Base-by-base conservation (phyloP, 2,329 filamentous ascomycete genomes). In the Magnaporthiopsis rhizophila region DNA sequence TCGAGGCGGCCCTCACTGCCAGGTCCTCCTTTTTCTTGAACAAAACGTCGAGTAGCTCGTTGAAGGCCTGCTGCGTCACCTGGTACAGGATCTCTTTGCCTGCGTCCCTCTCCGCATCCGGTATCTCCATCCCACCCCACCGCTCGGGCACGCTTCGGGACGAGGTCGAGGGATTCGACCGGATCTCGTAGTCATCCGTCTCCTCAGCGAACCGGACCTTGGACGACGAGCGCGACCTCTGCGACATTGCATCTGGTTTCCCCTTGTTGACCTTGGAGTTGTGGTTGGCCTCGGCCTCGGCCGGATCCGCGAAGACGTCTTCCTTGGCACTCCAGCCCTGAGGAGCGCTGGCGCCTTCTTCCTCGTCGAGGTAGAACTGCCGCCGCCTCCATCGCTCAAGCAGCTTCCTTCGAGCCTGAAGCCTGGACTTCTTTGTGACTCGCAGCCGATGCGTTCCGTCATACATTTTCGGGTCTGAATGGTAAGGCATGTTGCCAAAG, bases 81-180 rank as follows among this genome's bases (percentile, higher is more conserved):
- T 97, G 91, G 71, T 96, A 97, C 1, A 98, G 79, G 4, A 97
- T 89, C 72, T 98, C 92, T 69, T 89, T 91, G 53, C 91, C 92
- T 7, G 91, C 87, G 73, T 97, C 92, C 65, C 84, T 84, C 74
- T 97, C 92, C 0, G 89, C 88, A 68, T 90, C 86, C 0, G 90
- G 89, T 21, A 96, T 87, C 63, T 92, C 89, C 74, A 91, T 88
- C 24, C 89, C 89, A 61, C 88, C 89, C 88, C 88, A 92, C 65
- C 89, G 83, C 73, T 93, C 89, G 15, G 89, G 86, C 11, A 89
- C 81, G 71, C 85, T 89, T 59, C 87, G 81, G 3, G 89, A 92
- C 1, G 89, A 92, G 0, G 87, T 88, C 6, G 89, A 91, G 1
- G 83, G 84, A 69, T 90, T 91, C 36, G 90, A 91, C 18, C 87